Conservation (phyloP, 1,139 yeast species). For the Saccharomycopsis hybrid region DNA sequence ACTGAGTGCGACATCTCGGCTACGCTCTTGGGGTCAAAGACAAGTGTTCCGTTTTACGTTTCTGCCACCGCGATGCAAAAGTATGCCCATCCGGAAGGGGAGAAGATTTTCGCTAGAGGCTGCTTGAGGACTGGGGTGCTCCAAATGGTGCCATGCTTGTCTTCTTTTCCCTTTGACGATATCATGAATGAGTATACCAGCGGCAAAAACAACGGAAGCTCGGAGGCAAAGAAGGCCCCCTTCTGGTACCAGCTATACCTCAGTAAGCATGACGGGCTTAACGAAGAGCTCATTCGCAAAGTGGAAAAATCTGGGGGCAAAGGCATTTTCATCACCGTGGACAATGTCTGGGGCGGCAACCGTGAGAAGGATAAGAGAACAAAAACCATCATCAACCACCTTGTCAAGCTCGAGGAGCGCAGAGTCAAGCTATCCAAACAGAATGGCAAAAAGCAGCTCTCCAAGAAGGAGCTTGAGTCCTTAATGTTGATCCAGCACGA, state of each 20-base stretch:
- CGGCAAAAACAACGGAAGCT: constrained; percentile 1
- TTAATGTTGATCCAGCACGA: constrained; percentile 26
- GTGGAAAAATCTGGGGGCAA: constrained; percentile 43
- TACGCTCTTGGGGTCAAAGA: constrained; percentile 44
- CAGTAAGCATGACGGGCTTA: constrained; percentile 30
- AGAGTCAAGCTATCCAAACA: constrained; percentile 23
- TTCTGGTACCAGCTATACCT: constrained; percentile 36
- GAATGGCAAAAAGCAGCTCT: constrained; percentile 24
- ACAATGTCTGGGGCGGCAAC: constrained; percentile 51
- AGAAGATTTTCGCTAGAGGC: constrained; percentile 67
- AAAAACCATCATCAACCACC: constrained; percentile 14
- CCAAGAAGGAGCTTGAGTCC: constrained; percentile 26
- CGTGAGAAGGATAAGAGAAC: constrained; percentile 41
- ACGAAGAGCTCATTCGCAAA: constrained; percentile 32
- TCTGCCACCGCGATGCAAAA: constrained; percentile 80
- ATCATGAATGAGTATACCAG: constrained; percentile 48
- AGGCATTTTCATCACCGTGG: constrained; percentile 50
- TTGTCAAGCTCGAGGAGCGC: constrained; percentile 10
- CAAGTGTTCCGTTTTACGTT: constrained; percentile 65
- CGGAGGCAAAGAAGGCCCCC: constrained; percentile 30
- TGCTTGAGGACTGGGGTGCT: constrained; percentile 61
- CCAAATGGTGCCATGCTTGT: constrained; percentile 79
- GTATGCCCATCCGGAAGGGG: constrained; percentile 74
- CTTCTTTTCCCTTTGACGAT: constrained; percentile 70
- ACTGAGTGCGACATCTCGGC: constrained; percentile 47